These are phyloP conservation scores for Pisolithus marmoratus DNA, from an alignment of 768 basidiomycete species.

Conservation along the genomic window DNA sequence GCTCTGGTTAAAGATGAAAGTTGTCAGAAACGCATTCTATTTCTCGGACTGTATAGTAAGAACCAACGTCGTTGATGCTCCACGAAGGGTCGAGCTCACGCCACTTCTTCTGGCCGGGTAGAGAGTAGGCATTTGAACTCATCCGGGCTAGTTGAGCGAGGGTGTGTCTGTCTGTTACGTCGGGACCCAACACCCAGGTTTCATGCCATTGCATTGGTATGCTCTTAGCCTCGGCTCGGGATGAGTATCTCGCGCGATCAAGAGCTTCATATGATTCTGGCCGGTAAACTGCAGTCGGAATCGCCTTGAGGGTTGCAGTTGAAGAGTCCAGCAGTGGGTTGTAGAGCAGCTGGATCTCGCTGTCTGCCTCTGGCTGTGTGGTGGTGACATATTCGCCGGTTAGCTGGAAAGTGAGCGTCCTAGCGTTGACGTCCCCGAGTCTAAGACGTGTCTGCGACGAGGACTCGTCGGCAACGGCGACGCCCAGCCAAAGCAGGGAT, in stretches of 20 bases:
- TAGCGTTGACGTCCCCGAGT: background rate
- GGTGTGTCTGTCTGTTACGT: constrained; percentile 74
- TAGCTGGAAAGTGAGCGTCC: constrained; percentile 18
- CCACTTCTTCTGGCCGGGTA: constrained; percentile 70
- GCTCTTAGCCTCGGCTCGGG: constrained; percentile 43
- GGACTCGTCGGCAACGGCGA: no score
- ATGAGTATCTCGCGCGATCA: constrained; percentile 48
- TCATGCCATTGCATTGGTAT: constrained; percentile 64
- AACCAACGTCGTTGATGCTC: constrained; percentile 47
- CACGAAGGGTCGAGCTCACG: constrained; percentile 72
- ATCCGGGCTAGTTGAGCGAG: constrained; percentile 80
- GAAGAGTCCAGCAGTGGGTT: constrained; percentile 8
- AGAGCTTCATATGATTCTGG: constrained; percentile 49
- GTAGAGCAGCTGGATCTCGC: constrained; percentile 3
- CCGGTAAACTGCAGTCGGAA: constrained; percentile 53
- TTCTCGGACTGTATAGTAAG: constrained; percentile 1
- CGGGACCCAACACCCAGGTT: constrained; percentile 62
- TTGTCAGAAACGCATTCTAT: constrained; percentile 4
- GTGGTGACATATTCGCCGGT: constrained; percentile 9
- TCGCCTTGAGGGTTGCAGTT: constrained; percentile 35
- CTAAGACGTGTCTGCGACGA: no score
- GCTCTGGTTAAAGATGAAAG: constrained; percentile 44
- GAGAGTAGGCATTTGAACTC: constrained; percentile 83
- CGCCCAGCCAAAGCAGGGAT: no score
- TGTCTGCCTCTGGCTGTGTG: background rate